Evolutionary conservation across 2,329 filamentous ascomycete genomes (phyloP).

Genomic region (Fusarium kyushuense): DNA sequence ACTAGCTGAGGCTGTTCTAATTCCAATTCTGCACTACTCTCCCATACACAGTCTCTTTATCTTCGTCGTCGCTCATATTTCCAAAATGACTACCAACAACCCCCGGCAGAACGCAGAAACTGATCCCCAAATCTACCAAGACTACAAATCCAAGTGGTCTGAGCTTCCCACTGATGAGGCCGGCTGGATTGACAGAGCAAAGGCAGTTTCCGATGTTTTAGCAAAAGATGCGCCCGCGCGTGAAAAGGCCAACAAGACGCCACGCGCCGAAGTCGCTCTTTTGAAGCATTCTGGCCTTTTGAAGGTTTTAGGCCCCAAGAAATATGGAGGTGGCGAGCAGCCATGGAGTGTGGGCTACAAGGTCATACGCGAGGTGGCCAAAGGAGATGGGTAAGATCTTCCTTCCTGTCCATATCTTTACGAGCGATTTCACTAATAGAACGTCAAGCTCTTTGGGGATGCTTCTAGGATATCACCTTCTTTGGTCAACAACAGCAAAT

Average conservation of each 20-base stretch:
- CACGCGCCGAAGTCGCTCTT: constrained; percentile 55
- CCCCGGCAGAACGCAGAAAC: not conserved
- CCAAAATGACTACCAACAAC: not conserved
- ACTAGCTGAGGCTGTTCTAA: not conserved
- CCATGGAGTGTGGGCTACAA: constrained; percentile 66
- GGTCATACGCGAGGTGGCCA: constrained; percentile 71
- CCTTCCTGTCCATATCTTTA: not conserved
- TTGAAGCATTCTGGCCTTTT: constrained; percentile 58
- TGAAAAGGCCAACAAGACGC: constrained; percentile 57
- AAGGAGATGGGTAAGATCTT: constrained; percentile 67
- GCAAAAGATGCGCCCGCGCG: constrained; percentile 41
- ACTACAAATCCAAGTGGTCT: constrained; percentile 54
- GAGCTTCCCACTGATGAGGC: constrained; percentile 48
- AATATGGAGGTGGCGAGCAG: constrained; percentile 59
- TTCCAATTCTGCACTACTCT: not conserved
- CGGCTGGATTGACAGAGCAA: constrained; percentile 54
- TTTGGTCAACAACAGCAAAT: constrained; percentile 21
- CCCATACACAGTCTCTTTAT: not conserved
- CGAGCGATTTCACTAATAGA: not conserved
- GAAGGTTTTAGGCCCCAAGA: constrained; percentile 55
- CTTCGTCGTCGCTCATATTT: not conserved
- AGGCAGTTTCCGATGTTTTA: constrained; percentile 4
- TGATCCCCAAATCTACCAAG: constrained; percentile 49
- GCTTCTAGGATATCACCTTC: constrained; percentile 54
- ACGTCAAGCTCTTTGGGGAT: constrained; percentile 68